Evolutionary conservation across 2,329 filamentous ascomycete genomes (phyloP), one percentile per base, ranked within the genome.

Genomic region (Fusarium beomiforme): DNA sequence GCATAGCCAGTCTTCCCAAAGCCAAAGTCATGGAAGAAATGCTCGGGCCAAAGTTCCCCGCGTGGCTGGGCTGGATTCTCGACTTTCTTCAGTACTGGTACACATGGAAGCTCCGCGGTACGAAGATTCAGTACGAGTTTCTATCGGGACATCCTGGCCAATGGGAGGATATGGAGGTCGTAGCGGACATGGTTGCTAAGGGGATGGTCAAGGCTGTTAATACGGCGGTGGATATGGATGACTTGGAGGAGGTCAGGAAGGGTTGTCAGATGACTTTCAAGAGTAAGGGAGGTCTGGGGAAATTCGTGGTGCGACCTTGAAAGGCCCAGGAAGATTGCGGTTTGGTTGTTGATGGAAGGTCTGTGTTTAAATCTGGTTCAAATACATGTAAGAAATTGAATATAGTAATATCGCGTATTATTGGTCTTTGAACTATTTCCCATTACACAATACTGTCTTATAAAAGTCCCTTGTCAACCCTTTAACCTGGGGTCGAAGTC

Each of bases 171-270:
- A 59, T 86, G 56, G 84, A 86, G 65, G 75, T 68, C 57, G 77
- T 81, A 3, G 81, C 81, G 1, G 81, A 82, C 57, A 74, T 82
- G 26, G 71, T 86, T 44, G 84, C 83, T 0, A 74, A 73, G 14
- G 82, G 82, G 0, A 84, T 83, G 69, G 74, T 87, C 34, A 85
- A 76, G 71, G 73, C 81, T 1, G 80, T 88, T 14, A 80, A 81
- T 13, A 82, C 79, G 4, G 78, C 78, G 1, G 84, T 83, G 11
- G 67, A 82, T 12, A 68, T 88, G 31, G 76, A 78, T 9, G 81
- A 88, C 63, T 64, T 87, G 14, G 79, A 83, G 13, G 80, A 76
- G 4, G 79, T 88, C 11, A 79, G 80, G 67, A 71, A 69, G 56
- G 83, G 77, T 4, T 85, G 83, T 58, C 78, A 81, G 12, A 78